Base-by-base conservation (phyloP, 345 rosid species). In the Populus nigra region DNA sequence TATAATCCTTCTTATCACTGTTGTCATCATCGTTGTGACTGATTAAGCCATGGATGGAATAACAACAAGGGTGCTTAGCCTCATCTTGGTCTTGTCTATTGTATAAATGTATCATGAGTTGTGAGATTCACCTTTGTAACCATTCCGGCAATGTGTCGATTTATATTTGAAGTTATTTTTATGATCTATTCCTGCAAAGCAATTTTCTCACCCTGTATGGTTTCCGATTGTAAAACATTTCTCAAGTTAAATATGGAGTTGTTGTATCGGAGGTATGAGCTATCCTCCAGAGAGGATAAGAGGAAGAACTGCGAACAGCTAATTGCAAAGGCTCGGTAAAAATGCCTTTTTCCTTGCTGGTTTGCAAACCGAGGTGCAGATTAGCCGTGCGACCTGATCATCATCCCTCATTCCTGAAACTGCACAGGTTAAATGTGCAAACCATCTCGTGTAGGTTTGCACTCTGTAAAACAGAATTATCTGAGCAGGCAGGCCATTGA, bases 31-130 rank as follows among this genome's bases (percentile, higher is more conserved):
- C 8, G 88, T 92, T 1, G 84, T 88, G 27, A 84, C 88, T 0
- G 43, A 13, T 91, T 78, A 89, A 90, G 82, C 99, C 99, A 59
- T 94, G 99, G 99, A 53, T 94, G 99, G 99, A 83, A 7, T 59
- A 89, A 41, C 87, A 91, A 85, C 9, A 88, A 84, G 31, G 93
- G 97, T 78, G 97, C 97, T 69, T 94, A 88, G 79, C 73, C 55
- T 67, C 79, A 66, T 15, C 33, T 3, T 3, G 53, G 65, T 75
- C 78, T 65, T 84, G 76, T 81, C 76, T 76, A 81, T 63, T 70
- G 80, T 79, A 41, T 78, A 75, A 71, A 79, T 78, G 75, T 68
- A 75, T 72, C 47, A 69, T 77, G 76, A 63, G 68, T 73, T 36
- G 55, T 59, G 61, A 17, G 72, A 41, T 16, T 35, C 45, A 11